A percentile compares a stretch with the other conserved stretches of the same genome.
phyloP scores from a whole-genome alignment of 345 rosid genomes.

The Ceriops tagal region DNA sequence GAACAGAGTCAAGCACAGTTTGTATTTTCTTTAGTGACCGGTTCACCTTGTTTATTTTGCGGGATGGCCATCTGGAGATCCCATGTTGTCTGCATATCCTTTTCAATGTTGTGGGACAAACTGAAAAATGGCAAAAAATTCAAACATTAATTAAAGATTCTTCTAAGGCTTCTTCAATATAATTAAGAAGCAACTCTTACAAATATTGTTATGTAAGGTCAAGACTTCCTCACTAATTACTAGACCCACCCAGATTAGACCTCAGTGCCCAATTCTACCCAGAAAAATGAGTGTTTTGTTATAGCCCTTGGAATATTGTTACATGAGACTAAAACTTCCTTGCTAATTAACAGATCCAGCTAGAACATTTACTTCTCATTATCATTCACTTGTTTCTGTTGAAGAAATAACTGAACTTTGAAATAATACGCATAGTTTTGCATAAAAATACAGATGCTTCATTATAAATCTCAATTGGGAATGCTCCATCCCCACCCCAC shows the following conservation, averaged over 20 bases:
- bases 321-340: background rate
- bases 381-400: background rate
- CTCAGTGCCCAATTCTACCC: background rate
- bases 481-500: too few species aligned
- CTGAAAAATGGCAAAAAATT: constrained; percentile 36
- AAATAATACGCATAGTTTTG: background rate
- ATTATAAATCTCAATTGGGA: too few species aligned
- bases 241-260: background rate
- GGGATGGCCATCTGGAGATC: constrained; percentile 90
- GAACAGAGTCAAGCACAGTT: constrained; percentile 79
- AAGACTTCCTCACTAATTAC: constrained; percentile 4
- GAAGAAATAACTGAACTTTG: background rate
- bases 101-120: constrained; percentile 91
- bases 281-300: too few species aligned
- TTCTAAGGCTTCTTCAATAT: background rate
- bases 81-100: constrained; percentile 97
- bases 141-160: constrained; percentile 1
- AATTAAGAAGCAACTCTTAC: too few species aligned
- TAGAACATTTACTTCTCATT: background rate
- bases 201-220: background rate
- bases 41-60: constrained; percentile 89
- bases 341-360: background rate
- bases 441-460: background rate
- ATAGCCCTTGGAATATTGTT: too few species aligned
- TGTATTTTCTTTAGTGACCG: constrained; percentile 74